Base-by-base conservation (phyloP, 2,329 filamentous ascomycete species). In the Dothistroma septosporum region DNA sequence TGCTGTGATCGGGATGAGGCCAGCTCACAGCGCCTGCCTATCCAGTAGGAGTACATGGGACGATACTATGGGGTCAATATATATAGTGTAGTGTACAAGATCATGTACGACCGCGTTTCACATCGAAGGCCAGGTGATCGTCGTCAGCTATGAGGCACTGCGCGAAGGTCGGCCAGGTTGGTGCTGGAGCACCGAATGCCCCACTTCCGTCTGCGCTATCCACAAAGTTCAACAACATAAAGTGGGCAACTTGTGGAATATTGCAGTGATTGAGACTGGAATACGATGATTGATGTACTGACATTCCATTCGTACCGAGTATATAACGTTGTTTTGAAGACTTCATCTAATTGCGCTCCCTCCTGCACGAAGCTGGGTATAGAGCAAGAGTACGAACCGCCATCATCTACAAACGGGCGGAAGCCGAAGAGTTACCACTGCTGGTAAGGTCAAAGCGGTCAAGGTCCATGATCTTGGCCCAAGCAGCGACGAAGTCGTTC, bases 391-490 rank as follows among this genome's bases (percentile, higher is more conserved):
- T 28, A 32, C 24, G n/a, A n/a, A 37, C 44, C 44, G 35, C 28
- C 47, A 24, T 41, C 56, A 48, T 47, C 48, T 61, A 61, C 54
- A 61, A 47, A 28, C 61, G 62, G 49, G 62, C 59, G 55, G 58
- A 54, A 33, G 62, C 64, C 52, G 60, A 35, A 41, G 49, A 35
- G 37, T 33, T 55, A 19, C 41, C 41, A 14, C 50, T 53, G 21
- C n/a, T 37, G 28, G 57, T 62, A 57, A 85, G 61, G 65, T 91
- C 88, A 70, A 85, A 91, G 12, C 88, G 83, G 73, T 91, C 88
- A 59, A 87, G 72, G 71, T 88, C 87, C 84, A 88, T 87, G 11
- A 91, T 84, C 85, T 91, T 91, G 69, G 80, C 78, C 88, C 88
- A 91, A 2, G 85, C 86, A 8, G 80, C 77, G 16, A 90, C 81